phyloP scores from a whole-genome alignment of 176 grass and related monocot species.

The Miscanthus lutarioriparius region DNA sequence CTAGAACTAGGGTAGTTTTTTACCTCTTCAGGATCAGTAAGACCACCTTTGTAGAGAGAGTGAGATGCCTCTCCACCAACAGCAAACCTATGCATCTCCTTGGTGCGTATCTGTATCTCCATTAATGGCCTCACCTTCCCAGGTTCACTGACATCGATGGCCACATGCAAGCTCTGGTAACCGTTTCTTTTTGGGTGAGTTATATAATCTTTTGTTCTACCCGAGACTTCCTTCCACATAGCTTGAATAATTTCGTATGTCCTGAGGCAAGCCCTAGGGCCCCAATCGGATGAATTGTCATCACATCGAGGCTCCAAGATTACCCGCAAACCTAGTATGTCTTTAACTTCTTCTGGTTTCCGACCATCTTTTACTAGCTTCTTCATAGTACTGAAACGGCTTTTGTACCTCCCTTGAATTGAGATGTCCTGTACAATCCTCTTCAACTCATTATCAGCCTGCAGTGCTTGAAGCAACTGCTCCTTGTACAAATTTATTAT shows the following conservation, averaged over 20 bases:
- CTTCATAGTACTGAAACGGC: conserved; percentile 97
- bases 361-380: conserved; percentile 87
- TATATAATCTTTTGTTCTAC: conserved; percentile 87
- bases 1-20: conserved; percentile 1
- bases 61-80: conserved; percentile 89
- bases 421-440: conserved; percentile 66
- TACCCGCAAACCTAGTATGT: conserved; percentile 80
- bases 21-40: conserved; percentile 86
- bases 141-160: conserved; percentile 77
- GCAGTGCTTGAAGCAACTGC: conserved; percentile 59
- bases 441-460: conserved; percentile 54
- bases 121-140: conserved; percentile 60
- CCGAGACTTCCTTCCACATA: conserved; percentile 74
- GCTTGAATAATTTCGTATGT: conserved; percentile 57
- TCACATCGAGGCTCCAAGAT: conserved; percentile 58
- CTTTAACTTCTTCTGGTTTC: conserved; percentile 82
- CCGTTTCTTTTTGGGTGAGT: conserved; percentile 78
- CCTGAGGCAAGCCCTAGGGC: conserved; percentile 62
- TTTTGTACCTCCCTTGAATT: conserved; percentile 78
- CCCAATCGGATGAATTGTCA: conserved; percentile 27
- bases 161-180: conserved; percentile 90
- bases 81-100: conserved; percentile 69
- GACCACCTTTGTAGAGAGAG: conserved; percentile 92
- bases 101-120: conserved; percentile 95
- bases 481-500: conserved; percentile 68